Percentiles rank a stretch among this genome's conserved stretches.
These are phyloP conservation scores for Theobroma grandiflorum DNA, from an alignment of 441 rosid genomes.

Conservation along the genomic window DNA sequence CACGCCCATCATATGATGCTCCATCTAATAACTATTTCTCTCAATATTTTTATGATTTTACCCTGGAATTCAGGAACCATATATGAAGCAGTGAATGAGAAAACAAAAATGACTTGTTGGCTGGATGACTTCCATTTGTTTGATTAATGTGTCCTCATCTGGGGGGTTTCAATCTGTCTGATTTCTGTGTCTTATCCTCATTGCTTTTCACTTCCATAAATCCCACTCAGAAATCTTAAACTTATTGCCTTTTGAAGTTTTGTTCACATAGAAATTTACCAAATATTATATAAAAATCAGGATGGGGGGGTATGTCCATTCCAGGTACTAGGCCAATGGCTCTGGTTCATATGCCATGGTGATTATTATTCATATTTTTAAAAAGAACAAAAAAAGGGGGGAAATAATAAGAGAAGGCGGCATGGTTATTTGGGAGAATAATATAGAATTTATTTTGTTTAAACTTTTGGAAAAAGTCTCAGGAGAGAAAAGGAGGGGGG, in stretches of 20 bases:
- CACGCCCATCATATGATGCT: conserved; percentile 1
- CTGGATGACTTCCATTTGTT: neutral
- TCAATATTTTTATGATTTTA: neutral
- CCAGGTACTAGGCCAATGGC: too few species aligned
- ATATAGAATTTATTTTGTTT: conserved; percentile 13
- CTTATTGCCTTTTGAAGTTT: neutral
- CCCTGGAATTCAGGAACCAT: neutral
- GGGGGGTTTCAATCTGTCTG: neutral
- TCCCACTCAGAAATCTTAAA: neutral
- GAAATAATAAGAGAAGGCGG: neutral
- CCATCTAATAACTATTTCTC: neutral
- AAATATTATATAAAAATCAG: neutral
- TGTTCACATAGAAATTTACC: neutral
- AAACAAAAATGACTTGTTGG: neutral
- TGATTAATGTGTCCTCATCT: neutral
- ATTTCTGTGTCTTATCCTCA: neutral
- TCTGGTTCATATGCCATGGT: neutral
- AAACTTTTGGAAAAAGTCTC: neutral
- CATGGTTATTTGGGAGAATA: conserved; percentile 3
- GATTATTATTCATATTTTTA: too few species aligned
- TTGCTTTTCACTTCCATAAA: neutral
- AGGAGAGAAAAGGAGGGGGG: neutral
- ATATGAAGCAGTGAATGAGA: too few species aligned
- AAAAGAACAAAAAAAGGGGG: neutral
- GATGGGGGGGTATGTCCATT: neutral